These are phyloP conservation scores for Stagonosporopsis tanaceti DNA, from an alignment of 2,329 filamentous ascomycete genomes.

Conservation along the genomic window DNA sequence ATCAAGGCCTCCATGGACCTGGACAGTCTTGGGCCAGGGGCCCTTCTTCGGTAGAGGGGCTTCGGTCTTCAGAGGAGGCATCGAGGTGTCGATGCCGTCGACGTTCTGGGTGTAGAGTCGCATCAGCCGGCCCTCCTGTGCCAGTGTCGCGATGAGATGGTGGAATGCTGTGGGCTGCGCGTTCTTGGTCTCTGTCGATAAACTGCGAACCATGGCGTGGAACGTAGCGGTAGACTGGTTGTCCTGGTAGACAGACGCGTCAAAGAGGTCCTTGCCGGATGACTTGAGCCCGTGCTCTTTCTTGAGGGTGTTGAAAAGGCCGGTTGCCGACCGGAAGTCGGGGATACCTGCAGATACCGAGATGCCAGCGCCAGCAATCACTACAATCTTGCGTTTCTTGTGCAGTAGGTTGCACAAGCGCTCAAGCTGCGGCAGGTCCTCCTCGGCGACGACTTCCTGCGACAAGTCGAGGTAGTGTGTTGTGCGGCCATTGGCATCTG, in stretches of 20 bases:
- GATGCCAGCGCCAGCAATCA: constrained; percentile 95
- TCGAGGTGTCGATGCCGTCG: constrained; percentile 87
- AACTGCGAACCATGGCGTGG: constrained; percentile 92
- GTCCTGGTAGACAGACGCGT: constrained; percentile 96
- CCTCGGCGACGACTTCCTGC: constrained; percentile 61
- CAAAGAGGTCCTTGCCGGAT: constrained; percentile 94
- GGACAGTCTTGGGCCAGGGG: constrained; percentile 92
- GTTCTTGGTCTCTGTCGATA: constrained; percentile 78
- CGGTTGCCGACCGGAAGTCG: constrained; percentile 91
- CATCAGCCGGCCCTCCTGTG: constrained; percentile 83
- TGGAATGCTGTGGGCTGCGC: constrained; percentile 90
- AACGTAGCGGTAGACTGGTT: constrained; percentile 88
- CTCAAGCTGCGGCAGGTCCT: constrained; percentile 70
- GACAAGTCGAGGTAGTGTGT: constrained; percentile 83
- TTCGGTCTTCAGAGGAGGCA: constrained; percentile 79
- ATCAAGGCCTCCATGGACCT: constrained; percentile 90
- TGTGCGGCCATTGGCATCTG: constrained; percentile 69
- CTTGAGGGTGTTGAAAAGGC: constrained; percentile 85
- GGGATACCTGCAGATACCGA: constrained; percentile 97
- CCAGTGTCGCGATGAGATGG: constrained; percentile 88
- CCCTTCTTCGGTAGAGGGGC: constrained; percentile 84
- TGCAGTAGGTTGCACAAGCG: constrained; percentile 77
- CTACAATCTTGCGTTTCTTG: constrained; percentile 94
- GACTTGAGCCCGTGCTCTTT: constrained; percentile 89
- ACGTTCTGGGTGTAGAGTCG: constrained; percentile 97